Evolutionary conservation across 768 basidiomycete species (phyloP), one percentile per base, ranked within the genome.

Genomic region (Rhodocollybia butyracea): DNA sequence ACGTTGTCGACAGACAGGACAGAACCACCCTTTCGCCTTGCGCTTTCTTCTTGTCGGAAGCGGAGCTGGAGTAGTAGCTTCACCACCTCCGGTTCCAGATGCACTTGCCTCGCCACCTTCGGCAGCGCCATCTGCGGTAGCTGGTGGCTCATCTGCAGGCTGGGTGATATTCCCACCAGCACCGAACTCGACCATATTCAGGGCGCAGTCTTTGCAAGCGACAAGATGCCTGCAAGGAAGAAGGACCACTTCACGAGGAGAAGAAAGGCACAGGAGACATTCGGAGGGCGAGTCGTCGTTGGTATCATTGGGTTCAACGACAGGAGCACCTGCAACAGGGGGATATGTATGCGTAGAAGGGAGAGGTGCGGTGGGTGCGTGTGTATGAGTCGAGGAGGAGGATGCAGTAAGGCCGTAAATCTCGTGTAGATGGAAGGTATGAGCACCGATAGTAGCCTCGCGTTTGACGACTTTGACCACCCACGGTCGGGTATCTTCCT

Each of bases 131-230:
- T 68, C 63, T 1, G 70, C 73, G 0, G 74, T 64, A 47, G 52
- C 27, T 8, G 60, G 42, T 22, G 61, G 60, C 17, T 61, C 67
- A 12, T 77, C 77, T 6, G 78, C 75, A 2, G 72, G 63, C 50
- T 90, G 85, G n/a, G 78, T 80, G 47, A 96, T 89, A 46, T 79
- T 86, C 2, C 94, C 94, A 2, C 94, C 94, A 0, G 94, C 94
- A 27, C 94, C 94, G 67, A 94, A 98, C 68, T 98, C 94, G 46
- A 98, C 88, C 94, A 98, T 98, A 66, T 96, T 96, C 51, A 97
- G 71, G 1, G 94, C 94, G 65, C 94, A 98, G 43, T 96, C 94
- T 64, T 90, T 87, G 75, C 94, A 98, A 4, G 94, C 94, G 56
- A 98, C 94, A 29, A 98, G 80, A 72, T 98, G 94, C 45, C 94